Evolutionary conservation across 1,139 yeast species (phyloP).

Genomic region (Barnettozyma hawaiiensis): DNA sequence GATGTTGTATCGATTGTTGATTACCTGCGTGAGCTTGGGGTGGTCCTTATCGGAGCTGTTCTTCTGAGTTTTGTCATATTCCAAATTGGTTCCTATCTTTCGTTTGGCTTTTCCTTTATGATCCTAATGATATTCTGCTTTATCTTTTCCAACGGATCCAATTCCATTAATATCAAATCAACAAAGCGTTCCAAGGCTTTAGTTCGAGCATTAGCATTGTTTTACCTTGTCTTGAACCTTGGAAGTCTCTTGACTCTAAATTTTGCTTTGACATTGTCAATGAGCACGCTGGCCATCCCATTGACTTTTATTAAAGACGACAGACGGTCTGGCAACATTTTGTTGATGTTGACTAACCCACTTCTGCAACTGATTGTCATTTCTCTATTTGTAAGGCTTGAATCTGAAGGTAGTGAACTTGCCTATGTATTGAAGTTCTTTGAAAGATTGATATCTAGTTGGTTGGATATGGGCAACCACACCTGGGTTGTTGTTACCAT

Average conservation of each 20-base stretch:
- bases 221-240: conserved; percentile 61
- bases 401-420: conserved; percentile 14
- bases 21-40: conserved; percentile 5
- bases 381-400: conserved; percentile 36
- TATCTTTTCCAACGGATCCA: conserved; percentile 19
- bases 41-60: conserved; percentile 11
- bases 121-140: conserved; percentile 13
- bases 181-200: conserved; percentile 14
- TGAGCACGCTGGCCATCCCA: conserved; percentile 69
- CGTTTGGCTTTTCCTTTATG: conserved; percentile 12
- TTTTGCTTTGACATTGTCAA: conserved; percentile 68
- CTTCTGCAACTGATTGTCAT: conserved; percentile 38
- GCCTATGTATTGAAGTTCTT: conserved; percentile 34
- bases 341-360: conserved; percentile 50
- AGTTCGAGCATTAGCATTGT: conserved; percentile 40
- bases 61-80: conserved; percentile 25
- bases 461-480: conserved; percentile 75
- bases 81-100: conserved; percentile 19
- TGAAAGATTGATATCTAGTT: conserved; percentile 40
- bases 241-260: conserved; percentile 77
- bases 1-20: conserved; percentile 3
- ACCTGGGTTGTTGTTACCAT: conserved; percentile 73
- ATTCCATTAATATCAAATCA: conserved; percentile 9
- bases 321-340: conserved; percentile 28
- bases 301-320: conserved; percentile 48